Evolutionary conservation across 2,329 filamentous ascomycete genomes (phyloP).

Genomic region (Anisogramma anomala): DNA sequence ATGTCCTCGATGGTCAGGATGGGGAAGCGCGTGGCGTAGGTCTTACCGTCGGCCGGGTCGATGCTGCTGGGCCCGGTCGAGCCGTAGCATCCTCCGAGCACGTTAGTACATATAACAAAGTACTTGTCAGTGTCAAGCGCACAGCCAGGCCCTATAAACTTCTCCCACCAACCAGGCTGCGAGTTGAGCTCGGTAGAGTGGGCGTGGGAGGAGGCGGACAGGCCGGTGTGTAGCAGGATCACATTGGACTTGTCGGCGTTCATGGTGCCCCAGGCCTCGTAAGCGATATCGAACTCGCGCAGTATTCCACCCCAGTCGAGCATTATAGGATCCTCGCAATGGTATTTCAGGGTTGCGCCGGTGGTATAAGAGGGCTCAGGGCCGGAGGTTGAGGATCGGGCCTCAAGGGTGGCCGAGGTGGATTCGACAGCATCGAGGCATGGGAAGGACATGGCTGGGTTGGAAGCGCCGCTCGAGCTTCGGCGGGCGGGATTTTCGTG

Average conservation of each 20-base stretch:
- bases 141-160: constrained; percentile 81
- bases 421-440: constrained; percentile 78
- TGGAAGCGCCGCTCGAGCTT: constrained; percentile 44
- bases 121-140: constrained; percentile 86
- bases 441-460: constrained; percentile 79
- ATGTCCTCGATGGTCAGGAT: constrained; percentile 95
- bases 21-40: constrained; percentile 88
- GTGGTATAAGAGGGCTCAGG: constrained; percentile 92
- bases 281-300: constrained; percentile 78
- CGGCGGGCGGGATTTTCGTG: constrained; percentile 15
- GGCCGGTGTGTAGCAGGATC: constrained; percentile 82
- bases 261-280: constrained; percentile 80
- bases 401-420: constrained; percentile 61
- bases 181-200: constrained; percentile 81
- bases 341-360: constrained; percentile 69
- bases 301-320: constrained; percentile 95
- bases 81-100: constrained; percentile 90
- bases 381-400: constrained; percentile 55
- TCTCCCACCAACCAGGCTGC: constrained; percentile 96
- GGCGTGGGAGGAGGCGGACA: constrained; percentile 95
- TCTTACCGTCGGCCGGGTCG: constrained; percentile 77
- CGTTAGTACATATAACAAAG: constrained; percentile 91
- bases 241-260: constrained; percentile 76
- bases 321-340: constrained; percentile 60
- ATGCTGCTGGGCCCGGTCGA: constrained; percentile 83